Base-by-base conservation (phyloP, 208 protist species). In the Leishmania tropica region DNA sequence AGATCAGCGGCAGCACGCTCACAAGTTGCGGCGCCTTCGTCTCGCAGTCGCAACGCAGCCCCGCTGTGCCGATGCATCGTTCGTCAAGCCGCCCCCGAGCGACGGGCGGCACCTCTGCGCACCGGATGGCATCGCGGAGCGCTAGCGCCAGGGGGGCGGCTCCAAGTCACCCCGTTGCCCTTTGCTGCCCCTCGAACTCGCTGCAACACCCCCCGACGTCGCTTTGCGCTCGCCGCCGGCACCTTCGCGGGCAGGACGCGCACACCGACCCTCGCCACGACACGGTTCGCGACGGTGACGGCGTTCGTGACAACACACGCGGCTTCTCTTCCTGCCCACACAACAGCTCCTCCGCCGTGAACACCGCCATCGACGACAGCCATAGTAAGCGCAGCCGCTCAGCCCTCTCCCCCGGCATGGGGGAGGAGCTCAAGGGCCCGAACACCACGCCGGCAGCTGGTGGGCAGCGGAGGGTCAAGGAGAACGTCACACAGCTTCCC, bases 341-440 rank as follows among this genome's bases (percentile, higher is more conserved):
- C 42, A 71, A 83, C 73, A 78, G 76, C 58, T 84, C 85, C 7
- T 75, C 76, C 51, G 76, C 77, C 31, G 60, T 84, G 47, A 85
- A 64, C 77, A 86, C 70, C 47, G n/a, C 71, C 21, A 83, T 72
- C 45, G 67, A 75, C 48, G 77, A 78, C 58, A 83, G 37, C 10
- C 77, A 77, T 7, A 72, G 81, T 79, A 81, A 37, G n/a, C 60
- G 65, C 56, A 88, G 81, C 78, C 62, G 77, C 35, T 56, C 62
- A 19, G 65, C 48, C 0, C 19, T 76, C 21, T 73, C 72, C 35
- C 47, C 42, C 47, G 24, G 58, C 7, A 24, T 78, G 3, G 65
- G 65, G 15, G 76, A 84, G 8, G 84, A 87, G 6, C 45, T 53
- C 6, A 54, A 67, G 31, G 67, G 10, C 11, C 0, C 31, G n/a